These are phyloP conservation scores for Exophiala mesophila DNA, from an alignment of 2,329 filamentous ascomycete genomes.

Conservation along the genomic window DNA sequence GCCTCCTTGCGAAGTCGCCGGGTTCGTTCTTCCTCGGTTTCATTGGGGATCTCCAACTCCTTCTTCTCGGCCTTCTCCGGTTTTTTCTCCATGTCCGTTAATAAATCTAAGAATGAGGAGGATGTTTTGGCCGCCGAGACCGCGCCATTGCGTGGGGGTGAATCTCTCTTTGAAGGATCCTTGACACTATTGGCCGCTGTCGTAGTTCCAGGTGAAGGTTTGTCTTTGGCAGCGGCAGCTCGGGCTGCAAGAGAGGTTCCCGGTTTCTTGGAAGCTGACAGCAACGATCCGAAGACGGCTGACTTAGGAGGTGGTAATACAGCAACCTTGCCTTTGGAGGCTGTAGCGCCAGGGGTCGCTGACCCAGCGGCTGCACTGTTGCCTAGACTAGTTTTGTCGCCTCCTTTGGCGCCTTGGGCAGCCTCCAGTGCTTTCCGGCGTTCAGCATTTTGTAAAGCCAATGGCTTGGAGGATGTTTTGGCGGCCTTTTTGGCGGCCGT, in stretches of 20 bases:
- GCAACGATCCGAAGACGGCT: slow-evolving; percentile 43
- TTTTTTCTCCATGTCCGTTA: slow-evolving; percentile 49
- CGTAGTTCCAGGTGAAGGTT: slow-evolving; percentile 29
- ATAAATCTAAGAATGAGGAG: slow-evolving; percentile 46
- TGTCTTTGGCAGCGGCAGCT: slow-evolving; percentile 33
- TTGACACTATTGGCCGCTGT: slow-evolving; percentile 22
- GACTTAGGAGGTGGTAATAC: slow-evolving; percentile 33
- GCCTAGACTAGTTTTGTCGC: slow-evolving; percentile 10
- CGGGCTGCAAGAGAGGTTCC: slow-evolving; percentile 48
- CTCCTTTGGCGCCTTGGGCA: slow-evolving; percentile 16
- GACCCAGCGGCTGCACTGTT: neutral
- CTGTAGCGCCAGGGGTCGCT: slow-evolving; percentile 14
- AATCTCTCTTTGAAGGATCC: slow-evolving; percentile 34
- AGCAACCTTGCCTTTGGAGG: slow-evolving; percentile 34
- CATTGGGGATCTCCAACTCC: slow-evolving; percentile 49
- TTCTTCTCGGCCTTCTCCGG: slow-evolving; percentile 52
- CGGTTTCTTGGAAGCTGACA: slow-evolving; percentile 47
- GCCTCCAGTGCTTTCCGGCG: slow-evolving; percentile 22
- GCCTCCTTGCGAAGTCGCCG: slow-evolving; percentile 59
- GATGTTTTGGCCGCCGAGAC: slow-evolving; percentile 33
- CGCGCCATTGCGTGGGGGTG: slow-evolving; percentile 24
- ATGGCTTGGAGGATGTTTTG: slow-evolving; percentile 32
- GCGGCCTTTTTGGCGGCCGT: slow-evolving; percentile 36
- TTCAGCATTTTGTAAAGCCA: slow-evolving; percentile 27
- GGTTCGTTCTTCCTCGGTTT: slow-evolving; percentile 56